These are phyloP conservation scores for Colletotrichum cuscutae DNA, from an alignment of 2,329 filamentous ascomycete species.

Conservation along the genomic window DNA sequence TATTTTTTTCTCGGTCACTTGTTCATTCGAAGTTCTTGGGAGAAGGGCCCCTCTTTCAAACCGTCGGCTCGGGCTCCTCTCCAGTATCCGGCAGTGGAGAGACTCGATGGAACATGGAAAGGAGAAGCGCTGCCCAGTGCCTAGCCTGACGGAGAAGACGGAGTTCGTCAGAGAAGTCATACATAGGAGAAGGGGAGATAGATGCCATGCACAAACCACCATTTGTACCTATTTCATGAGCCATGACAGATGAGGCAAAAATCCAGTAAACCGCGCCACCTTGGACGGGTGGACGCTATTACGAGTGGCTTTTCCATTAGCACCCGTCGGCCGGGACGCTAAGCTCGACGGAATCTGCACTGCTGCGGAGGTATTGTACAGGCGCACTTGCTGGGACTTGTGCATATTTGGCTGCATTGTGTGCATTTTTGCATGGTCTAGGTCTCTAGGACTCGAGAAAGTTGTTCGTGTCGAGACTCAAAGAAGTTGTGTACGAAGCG, in stretches of 20 bases:
- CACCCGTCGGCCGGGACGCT: slow-evolving; percentile 24
- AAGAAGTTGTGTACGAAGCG: no score
- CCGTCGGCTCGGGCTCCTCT: slow-evolving; percentile 15
- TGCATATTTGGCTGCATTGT: not conserved
- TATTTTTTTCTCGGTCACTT: not conserved
- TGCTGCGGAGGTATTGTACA: not conserved
- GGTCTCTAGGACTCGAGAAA: no score
- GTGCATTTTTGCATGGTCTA: slow-evolving; percentile 2
- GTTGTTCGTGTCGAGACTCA: no score
- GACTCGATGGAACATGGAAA: not conserved
- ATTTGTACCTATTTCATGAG: not conserved
- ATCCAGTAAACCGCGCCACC: slow-evolving; percentile 19
- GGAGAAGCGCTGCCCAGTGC: not conserved
- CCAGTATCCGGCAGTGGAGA: slow-evolving; percentile 8
- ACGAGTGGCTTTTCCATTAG: slow-evolving; percentile 27
- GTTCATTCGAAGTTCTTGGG: not conserved
- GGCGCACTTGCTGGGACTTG: not conserved
- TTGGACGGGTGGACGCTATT: slow-evolving; percentile 20
- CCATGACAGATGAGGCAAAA: slow-evolving; percentile 3
- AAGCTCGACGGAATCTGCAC: slow-evolving; percentile 6
- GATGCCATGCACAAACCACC: not conserved
- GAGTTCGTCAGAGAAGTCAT: not conserved
- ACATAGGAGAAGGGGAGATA: not conserved
- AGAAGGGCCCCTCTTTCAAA: not conserved
- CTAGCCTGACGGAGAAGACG: not conserved